Base-by-base conservation (phyloP, 164 flowering plant species). In the Aristolochia fimbriata region DNA sequence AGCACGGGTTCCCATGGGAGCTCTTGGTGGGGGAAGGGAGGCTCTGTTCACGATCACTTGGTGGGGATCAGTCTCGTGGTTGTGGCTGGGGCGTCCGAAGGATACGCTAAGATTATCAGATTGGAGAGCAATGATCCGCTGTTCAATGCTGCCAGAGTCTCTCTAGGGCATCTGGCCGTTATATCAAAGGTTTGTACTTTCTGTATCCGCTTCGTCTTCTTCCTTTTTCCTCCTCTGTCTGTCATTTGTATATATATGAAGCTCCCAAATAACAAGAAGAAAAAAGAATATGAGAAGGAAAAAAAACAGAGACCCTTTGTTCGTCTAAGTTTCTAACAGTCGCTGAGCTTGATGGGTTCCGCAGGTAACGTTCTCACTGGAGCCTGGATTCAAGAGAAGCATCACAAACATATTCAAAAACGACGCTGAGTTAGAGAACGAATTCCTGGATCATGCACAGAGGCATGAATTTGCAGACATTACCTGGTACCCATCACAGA, bases 21-120 rank as follows among this genome's bases (percentile, higher is more conserved):
- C 63, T 85, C 94, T 13, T 87, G 90, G 97, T 83, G 90, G 88
- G 94, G 91, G 1, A 78, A 72, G 27, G 97, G 97, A 2, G 90
- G 94, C 0, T 79, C 90, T 2, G 85, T 82, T 21, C 94, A 89
- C 68, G 94, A 85, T 69, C 90, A 87, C 72, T 84, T 89, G 15
- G 62, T 85, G 25, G 90, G 85, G 4, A 30, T 89, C 12, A 76
- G 70, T 46, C 73, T 91, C 17, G 75, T 91, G 6, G 84, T 86
- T 49, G 83, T 96, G n/a, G 88, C 87, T 0, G 56, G 6, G 2
- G 65, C 58, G 51, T 64, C 80, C 0, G 79, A 87, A 58, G 90
- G 87, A 0, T 81, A 55, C 54, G 92, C 94, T 2, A 87, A 82
- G 58, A 45, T 79, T 15, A 19, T 88, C 27, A 64, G 53, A 45